Evolutionary conservation across 2,329 filamentous ascomycete species (phyloP).

Genomic region (Zymoseptoria tritici): DNA sequence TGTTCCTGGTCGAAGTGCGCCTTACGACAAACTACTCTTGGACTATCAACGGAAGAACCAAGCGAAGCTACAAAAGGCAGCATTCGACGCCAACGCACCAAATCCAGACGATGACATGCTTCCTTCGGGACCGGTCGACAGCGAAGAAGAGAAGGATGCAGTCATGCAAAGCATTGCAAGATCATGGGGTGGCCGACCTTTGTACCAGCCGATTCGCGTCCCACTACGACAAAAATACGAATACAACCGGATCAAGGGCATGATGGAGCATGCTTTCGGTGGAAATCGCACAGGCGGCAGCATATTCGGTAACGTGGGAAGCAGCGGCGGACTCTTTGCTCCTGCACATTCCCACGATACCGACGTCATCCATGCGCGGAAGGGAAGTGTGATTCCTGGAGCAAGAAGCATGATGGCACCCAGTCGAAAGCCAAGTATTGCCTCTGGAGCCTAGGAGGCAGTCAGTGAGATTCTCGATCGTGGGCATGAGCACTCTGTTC

Average conservation of each 20-base stretch:
- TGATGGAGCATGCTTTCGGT: slow-evolving; percentile 53
- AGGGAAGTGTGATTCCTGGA: slow-evolving; percentile 17
- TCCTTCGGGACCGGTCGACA: slow-evolving; percentile 70
- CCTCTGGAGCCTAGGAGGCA: slow-evolving; percentile 10
- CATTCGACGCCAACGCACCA: slow-evolving; percentile 84
- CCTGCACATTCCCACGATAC: slow-evolving; percentile 12
- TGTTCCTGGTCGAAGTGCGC: slow-evolving; percentile 74
- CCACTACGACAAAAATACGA: slow-evolving; percentile 50
- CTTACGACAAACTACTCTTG: slow-evolving; percentile 77
- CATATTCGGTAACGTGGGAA: slow-evolving; percentile 11
- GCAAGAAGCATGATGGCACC: slow-evolving; percentile 22
- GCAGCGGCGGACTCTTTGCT: slow-evolving; percentile 9
- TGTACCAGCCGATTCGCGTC: slow-evolving; percentile 57
- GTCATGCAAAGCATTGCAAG: slow-evolving; percentile 72
- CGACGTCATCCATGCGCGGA: slow-evolving; percentile 15
- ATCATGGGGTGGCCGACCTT: slow-evolving; percentile 65
- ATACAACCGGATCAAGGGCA: slow-evolving; percentile 56
- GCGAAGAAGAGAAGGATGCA: slow-evolving; percentile 84
- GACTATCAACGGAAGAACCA: slow-evolving; percentile 86
- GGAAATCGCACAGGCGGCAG: slow-evolving; percentile 22
- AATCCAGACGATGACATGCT: slow-evolving; percentile 73
- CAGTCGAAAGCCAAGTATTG: slow-evolving; percentile 20
- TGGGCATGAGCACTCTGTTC: neutral
- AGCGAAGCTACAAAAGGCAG: slow-evolving; percentile 93
- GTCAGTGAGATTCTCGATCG: neutral